Base-by-base conservation (phyloP, 495 filamentous ascomycete genomes). In the Penicillium chermesinum region DNA sequence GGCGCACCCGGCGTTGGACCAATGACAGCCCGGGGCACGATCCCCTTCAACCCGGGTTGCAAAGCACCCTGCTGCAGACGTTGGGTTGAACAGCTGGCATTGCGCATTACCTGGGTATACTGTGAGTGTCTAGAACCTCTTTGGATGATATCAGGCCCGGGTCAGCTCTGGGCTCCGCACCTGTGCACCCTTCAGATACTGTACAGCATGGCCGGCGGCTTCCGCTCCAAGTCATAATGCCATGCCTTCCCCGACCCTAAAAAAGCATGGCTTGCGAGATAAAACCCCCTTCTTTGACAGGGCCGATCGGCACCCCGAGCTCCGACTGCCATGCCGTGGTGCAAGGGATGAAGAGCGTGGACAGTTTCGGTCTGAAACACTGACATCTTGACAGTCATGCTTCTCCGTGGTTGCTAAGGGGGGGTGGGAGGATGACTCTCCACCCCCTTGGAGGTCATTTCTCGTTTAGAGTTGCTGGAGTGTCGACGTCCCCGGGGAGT, bases 241-340 rank as follows among this genome's bases (percentile, higher is more conserved):
- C 25, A 30, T 10, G 5, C 5, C 25, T 30, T 10, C 25, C 25
- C 25, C 38, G 13, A 13, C 15, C 13, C 35, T 37, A 5, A 37
- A 17, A 14, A n/a, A n/a, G n/a, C 13, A 17, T 46, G 21, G 44
- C 42, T 44, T 16, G 32, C 32, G 42, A 0, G n/a, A 25, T 45
- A 41, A 43, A 19, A 58, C 42, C 43, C n/a, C 13, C 49, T 55
- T 42, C 43, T 44, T 30, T 56, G 57, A 59, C 53, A 53, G 57
- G 46, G 40, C 38, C 45, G 57, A 59, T 59, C 57, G 27, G 15
- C 48, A 42, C 41, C 20, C 13, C 44, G 27, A 16, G 44, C 53
- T 32, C 39, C 34, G 42, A 44, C 14, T 35, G 52, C 49, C 52
- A 59, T 56, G 49, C 44, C 54, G 27, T 44, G 12, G n/a, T 13